These are phyloP conservation scores for Coemansia sp. DNA, from an alignment of 192 early-diverging fungal species.

Conservation along the genomic window DNA sequence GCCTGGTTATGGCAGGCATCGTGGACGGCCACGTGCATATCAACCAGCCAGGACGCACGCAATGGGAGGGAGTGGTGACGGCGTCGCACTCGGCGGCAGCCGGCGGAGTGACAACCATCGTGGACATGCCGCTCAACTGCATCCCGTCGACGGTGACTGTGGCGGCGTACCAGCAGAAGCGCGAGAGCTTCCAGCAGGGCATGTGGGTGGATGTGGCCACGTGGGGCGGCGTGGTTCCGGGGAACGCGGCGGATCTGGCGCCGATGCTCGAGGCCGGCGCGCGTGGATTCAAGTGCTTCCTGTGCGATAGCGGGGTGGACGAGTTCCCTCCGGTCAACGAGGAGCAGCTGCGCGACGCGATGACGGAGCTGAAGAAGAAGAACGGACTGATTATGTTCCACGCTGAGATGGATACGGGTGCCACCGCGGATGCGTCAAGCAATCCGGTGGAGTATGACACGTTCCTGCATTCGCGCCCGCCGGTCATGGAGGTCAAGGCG, in stretches of 20 bases:
- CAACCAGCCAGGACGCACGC: slow-evolving; percentile 82
- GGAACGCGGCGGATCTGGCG: slow-evolving; percentile 65
- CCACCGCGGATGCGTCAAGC: slow-evolving; percentile 34
- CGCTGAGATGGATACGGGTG: slow-evolving; percentile 65
- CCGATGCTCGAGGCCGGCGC: slow-evolving; percentile 68
- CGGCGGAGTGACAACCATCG: slow-evolving; percentile 76
- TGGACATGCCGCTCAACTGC: slow-evolving; percentile 86
- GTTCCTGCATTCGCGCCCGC: slow-evolving; percentile 72
- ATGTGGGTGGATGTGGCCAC: slow-evolving; percentile 78
- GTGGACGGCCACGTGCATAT: slow-evolving; percentile 83
- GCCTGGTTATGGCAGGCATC: slow-evolving; percentile 70
- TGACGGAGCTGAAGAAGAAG: slow-evolving; percentile 61
- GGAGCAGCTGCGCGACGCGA: slow-evolving; percentile 64
- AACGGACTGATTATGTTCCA: slow-evolving; percentile 74
- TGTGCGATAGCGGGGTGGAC: slow-evolving; percentile 80
- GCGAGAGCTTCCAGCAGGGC: slow-evolving; percentile 64
- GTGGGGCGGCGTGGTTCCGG: slow-evolving; percentile 79
- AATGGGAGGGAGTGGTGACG: slow-evolving; percentile 82
- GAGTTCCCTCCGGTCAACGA: slow-evolving; percentile 82
- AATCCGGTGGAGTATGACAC: slow-evolving; percentile 63
- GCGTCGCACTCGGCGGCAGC: slow-evolving; percentile 80
- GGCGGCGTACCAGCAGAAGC: slow-evolving; percentile 64
- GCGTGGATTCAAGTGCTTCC: slow-evolving; percentile 81
- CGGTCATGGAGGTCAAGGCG: slow-evolving; percentile 68
- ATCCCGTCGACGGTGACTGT: slow-evolving; percentile 83